phyloP scores from a whole-genome alignment of 108 stramenopile species.

The Discostella stelligeroides region DNA sequence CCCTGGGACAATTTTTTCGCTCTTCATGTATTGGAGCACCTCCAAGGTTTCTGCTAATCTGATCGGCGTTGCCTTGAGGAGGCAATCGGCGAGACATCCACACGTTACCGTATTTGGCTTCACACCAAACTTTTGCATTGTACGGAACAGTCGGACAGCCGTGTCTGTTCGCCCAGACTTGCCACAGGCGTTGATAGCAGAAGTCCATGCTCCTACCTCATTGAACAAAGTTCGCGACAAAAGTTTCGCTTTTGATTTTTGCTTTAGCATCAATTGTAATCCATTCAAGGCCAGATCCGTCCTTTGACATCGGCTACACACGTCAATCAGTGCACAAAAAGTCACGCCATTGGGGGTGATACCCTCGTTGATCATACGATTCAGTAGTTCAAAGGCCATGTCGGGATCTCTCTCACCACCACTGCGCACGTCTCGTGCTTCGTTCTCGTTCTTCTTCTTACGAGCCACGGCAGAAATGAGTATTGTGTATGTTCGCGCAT shows the following conservation, averaged over 20 bases:
- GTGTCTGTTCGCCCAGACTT: constrained; percentile 79
- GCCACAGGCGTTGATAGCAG: constrained; percentile 89
- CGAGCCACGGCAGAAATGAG: constrained; percentile 85
- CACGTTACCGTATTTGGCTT: constrained; percentile 84
- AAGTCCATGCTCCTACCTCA: constrained; percentile 90
- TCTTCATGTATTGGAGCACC: constrained; percentile 84
- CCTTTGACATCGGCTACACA: constrained; percentile 71
- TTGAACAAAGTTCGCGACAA: constrained; percentile 35
- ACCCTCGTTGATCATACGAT: constrained; percentile 63
- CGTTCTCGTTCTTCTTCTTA: constrained; percentile 38
- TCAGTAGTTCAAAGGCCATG: constrained; percentile 70
- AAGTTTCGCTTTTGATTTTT: constrained; percentile 45
- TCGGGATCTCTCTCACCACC: constrained; percentile 71
- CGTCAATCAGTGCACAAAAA: constrained; percentile 87
- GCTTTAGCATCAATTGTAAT: constrained; percentile 69
- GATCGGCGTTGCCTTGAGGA: constrained; percentile 53
- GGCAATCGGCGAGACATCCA: constrained; percentile 70
- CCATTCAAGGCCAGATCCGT: constrained; percentile 82
- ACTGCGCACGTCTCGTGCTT: constrained; percentile 38
- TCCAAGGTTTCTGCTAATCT: constrained; percentile 64
- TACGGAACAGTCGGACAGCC: constrained; percentile 64
- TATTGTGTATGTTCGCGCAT: constrained; percentile 78
- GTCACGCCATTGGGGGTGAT: constrained; percentile 86
- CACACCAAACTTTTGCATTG: constrained; percentile 77
- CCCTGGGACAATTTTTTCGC: constrained; percentile 61